Evolutionary conservation across 139 green algal species (phyloP).

Genomic region (Deuterostichococcus epilithicus): DNA sequence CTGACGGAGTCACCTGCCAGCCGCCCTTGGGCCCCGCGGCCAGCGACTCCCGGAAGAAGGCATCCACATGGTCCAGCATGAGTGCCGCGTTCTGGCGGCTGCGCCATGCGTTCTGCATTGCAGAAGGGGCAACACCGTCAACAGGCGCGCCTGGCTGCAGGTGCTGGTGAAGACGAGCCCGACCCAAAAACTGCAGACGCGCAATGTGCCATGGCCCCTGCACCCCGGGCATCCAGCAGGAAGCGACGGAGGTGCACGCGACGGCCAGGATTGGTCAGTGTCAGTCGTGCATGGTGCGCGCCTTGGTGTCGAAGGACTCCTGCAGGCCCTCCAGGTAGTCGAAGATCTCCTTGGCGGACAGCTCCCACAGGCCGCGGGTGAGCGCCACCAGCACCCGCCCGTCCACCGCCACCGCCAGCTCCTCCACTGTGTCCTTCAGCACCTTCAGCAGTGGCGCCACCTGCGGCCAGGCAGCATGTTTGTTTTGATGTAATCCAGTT

Average conservation of each 20-base stretch:
- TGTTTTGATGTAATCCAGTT: no score
- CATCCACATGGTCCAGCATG: slow-evolving; percentile 39
- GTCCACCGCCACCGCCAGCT: slow-evolving; percentile 27
- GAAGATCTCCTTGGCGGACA: slow-evolving; percentile 45
- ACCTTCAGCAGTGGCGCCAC: slow-evolving; percentile 33
- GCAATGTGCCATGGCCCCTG: no score
- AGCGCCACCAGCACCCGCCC: slow-evolving; percentile 41
- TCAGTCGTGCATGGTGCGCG: no score
- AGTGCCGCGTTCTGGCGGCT: slow-evolving; percentile 45
- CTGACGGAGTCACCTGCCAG: neutral
- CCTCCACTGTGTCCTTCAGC: slow-evolving; percentile 36
- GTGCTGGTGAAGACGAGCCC: no score
- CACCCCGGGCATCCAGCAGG: no score
- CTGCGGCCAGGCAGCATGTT: no score
- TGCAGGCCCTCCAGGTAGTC: slow-evolving; percentile 51
- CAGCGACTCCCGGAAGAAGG: slow-evolving; percentile 31
- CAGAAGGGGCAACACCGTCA: neutral
- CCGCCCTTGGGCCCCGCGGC: neutral
- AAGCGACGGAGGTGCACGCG: no score
- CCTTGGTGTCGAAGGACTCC: slow-evolving; percentile 34
- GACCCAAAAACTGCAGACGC: no score
- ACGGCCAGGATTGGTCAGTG: no score
- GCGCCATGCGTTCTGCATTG: slow-evolving; percentile 44
- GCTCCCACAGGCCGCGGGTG: slow-evolving; percentile 53
- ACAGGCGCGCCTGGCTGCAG: no score